A percentile compares a stretch with the other conserved stretches of the same genome.
These are phyloP conservation scores for Aechmea fasciata DNA, from an alignment of 176 grass and related monocot species.

Conservation along the genomic window DNA sequence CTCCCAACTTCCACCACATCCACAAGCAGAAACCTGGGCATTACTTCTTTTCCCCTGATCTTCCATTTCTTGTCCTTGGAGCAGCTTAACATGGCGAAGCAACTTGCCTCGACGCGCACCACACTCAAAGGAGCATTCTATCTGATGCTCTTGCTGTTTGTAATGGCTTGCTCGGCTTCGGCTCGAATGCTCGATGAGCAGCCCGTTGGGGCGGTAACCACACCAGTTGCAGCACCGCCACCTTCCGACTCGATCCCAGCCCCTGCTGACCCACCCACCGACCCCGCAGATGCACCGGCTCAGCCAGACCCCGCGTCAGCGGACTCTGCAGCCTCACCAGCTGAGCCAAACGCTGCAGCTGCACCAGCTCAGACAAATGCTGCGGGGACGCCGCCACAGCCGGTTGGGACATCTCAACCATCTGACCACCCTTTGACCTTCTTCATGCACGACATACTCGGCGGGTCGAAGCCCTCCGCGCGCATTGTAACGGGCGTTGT, in stretches of 20 bases:
- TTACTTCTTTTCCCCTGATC: not conserved
- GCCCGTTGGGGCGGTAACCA: not conserved
- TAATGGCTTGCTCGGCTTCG: conserved; percentile 9
- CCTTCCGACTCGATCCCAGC: conserved; percentile 25
- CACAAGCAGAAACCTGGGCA: conserved; percentile 9
- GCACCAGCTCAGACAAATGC: conserved; percentile 6
- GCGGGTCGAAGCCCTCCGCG: conserved; percentile 38
- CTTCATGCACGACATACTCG: conserved; percentile 84
- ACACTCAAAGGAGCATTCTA: conserved; percentile 18
- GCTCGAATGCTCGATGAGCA: conserved; percentile 48
- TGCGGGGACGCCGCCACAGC: not conserved
- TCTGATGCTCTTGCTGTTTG: conserved; percentile 25
- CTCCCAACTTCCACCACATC: conserved; percentile 11
- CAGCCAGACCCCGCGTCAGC: not conserved
- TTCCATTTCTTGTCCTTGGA: conserved; percentile 1
- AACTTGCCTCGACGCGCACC: not conserved
- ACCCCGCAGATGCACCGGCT: conserved; percentile 10
- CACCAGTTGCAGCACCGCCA: conserved; percentile 25
- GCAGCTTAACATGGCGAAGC: not conserved
- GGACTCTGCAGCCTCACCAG: not conserved
- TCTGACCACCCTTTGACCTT: conserved; percentile 33
- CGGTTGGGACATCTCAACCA: not conserved
- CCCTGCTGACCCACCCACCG: conserved; percentile 29
- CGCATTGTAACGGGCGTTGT: conserved; percentile 54
- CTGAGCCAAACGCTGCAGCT: conserved; percentile 2